Evolutionary conservation across 805 yeast species (phyloP).

Genomic region (Cyberlindnera suaveolens): DNA sequence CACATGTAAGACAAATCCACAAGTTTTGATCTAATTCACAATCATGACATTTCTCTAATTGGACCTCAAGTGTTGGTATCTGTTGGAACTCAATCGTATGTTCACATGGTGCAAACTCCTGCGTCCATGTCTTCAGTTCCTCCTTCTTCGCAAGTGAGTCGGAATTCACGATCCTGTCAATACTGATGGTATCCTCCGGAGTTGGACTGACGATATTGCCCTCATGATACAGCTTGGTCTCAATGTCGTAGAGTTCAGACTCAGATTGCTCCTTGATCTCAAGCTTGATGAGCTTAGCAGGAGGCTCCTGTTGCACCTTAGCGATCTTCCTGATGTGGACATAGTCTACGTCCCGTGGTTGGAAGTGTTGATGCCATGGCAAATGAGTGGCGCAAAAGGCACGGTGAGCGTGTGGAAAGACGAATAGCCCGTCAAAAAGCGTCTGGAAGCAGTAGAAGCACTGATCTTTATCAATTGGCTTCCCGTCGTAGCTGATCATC

Average conservation of each 20-base stretch:
- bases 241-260: slow-evolving; percentile 51
- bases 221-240: slow-evolving; percentile 17
- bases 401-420: slow-evolving; percentile 70
- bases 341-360: slow-evolving; percentile 45
- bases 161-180: slow-evolving; percentile 43
- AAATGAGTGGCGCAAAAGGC: slow-evolving; percentile 65
- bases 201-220: slow-evolving; percentile 29
- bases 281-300: slow-evolving; percentile 49
- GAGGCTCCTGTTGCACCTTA: slow-evolving; percentile 34
- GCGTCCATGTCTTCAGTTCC: slow-evolving; percentile 88
- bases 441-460: slow-evolving; percentile 84
- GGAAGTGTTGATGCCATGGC: slow-evolving; percentile 42
- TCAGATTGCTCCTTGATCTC: slow-evolving; percentile 62
- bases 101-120: slow-evolving; percentile 72
- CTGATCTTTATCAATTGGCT: slow-evolving; percentile 73
- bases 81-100: slow-evolving; percentile 62
- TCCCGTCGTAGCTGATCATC: slow-evolving; percentile 12
- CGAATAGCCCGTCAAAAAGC: slow-evolving; percentile 62
- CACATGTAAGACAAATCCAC: slow-evolving; percentile 93
- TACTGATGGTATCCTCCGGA: slow-evolving; percentile 22
- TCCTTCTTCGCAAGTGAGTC: slow-evolving; percentile 54
- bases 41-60: slow-evolving; percentile 40
- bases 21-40: slow-evolving; percentile 72
- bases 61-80: slow-evolving; percentile 19
- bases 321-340: slow-evolving; percentile 51